Conservation (phyloP, 768 basidiomycete genomes). For the Daedaleopsis nitida region DNA sequence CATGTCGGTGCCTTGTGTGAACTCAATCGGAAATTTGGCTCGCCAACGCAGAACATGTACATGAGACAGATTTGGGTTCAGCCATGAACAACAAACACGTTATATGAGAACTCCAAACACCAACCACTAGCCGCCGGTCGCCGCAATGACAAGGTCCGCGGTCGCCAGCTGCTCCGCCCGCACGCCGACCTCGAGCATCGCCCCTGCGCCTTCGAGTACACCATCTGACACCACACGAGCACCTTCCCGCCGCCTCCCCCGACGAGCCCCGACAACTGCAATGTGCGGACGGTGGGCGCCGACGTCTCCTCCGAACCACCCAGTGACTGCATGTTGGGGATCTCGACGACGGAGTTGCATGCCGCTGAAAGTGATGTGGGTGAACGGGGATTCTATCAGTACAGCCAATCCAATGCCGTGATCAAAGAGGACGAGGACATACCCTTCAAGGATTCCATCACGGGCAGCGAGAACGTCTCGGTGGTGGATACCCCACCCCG, state of each 20-base stretch:
- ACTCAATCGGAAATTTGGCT: neutral
- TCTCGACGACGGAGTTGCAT: conserved; percentile 93
- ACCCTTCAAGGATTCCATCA: conserved; percentile 95
- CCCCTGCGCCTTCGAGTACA: conserved; percentile 84
- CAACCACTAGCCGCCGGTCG: conserved; percentile 51
- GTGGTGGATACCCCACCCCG: conserved; percentile 75
- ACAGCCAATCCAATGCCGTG: neutral
- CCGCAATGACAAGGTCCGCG: conserved; percentile 85
- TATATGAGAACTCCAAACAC: neutral
- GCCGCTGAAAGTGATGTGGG: conserved; percentile 76
- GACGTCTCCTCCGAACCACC: conserved; percentile 87
- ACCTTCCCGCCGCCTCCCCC: conserved; percentile 96
- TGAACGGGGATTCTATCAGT: neutral
- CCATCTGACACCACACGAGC: conserved; percentile 93
- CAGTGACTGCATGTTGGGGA: conserved; percentile 95
- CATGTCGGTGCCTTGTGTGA: conserved; percentile 43
- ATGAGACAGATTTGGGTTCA: neutral
- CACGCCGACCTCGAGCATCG: conserved; percentile 88
- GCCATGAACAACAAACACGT: neutral
- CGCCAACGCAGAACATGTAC: too few relatives aligned
- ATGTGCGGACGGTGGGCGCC: conserved; percentile 87
- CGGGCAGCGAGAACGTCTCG: conserved; percentile 91
- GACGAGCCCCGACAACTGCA: conserved; percentile 91
- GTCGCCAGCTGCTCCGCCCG: conserved; percentile 89
- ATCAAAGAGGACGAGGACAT: conserved; percentile 30